phyloP scores from a whole-genome alignment of 805 yeast genomes.

The Clavispora asparagi region DNA sequence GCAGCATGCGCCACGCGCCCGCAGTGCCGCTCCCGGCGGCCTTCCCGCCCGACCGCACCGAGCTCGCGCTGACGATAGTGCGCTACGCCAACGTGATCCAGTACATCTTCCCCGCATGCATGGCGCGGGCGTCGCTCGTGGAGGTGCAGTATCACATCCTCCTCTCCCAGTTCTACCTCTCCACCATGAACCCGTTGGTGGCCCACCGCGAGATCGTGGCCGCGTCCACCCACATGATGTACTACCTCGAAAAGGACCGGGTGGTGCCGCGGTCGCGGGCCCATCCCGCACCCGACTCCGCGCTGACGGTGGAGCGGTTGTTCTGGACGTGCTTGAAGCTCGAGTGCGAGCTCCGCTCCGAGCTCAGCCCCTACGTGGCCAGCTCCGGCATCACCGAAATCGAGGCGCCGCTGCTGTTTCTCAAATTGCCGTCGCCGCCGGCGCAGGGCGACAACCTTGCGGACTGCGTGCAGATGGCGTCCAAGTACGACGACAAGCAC shows the following conservation, averaged over 20 bases:
- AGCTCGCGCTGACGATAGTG: conserved; percentile 18
- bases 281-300: neutral
- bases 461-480: conserved; percentile 22
- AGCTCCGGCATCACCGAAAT: conserved; percentile 27
- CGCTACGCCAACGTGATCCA: conserved; percentile 19
- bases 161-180: conserved; percentile 24
- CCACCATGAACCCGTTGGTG: conserved; percentile 20
- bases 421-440: conserved; percentile 24
- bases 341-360: conserved; percentile 32
- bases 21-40: neutral
- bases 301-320: conserved; percentile 20
- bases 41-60: conserved; percentile 16
- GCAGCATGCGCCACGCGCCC: neutral
- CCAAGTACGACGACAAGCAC: conserved; percentile 18
- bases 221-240: conserved; percentile 29
- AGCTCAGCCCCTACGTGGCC: conserved; percentile 30
- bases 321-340: conserved; percentile 35
- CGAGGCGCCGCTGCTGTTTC: conserved; percentile 28
- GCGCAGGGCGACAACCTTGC: conserved; percentile 15
- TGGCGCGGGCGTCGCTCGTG: conserved; percentile 12
- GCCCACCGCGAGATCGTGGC: conserved; percentile 21
- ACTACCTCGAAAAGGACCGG: conserved; percentile 16
- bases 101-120: conserved; percentile 17
- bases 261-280: conserved; percentile 1
- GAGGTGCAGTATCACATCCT: conserved; percentile 18